These are phyloP conservation scores for Nemania bipapillata DNA, from an alignment of 2,329 filamentous ascomycete genomes.

Conservation along the genomic window DNA sequence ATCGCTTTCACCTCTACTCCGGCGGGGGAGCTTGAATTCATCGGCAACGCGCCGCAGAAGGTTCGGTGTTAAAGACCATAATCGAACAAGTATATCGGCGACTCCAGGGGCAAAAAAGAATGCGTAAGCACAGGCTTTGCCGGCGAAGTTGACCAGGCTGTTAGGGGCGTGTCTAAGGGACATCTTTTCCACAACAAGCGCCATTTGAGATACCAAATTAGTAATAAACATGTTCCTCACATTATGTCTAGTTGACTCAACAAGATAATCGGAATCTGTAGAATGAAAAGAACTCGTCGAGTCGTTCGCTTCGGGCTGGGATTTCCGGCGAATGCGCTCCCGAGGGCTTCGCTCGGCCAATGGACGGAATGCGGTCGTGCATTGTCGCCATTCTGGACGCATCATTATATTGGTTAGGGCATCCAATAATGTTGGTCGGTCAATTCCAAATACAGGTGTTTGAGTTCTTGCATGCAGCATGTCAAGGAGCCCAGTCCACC, in stretches of 20 bases:
- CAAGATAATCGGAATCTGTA: constrained; percentile 60
- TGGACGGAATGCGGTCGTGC: constrained; percentile 74
- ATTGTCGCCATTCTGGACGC: constrained; percentile 84
- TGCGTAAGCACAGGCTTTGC: constrained; percentile 89
- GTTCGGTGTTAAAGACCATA: constrained; percentile 79
- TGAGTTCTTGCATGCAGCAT: constrained; percentile 74
- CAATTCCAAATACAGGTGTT: constrained; percentile 83
- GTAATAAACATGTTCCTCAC: constrained; percentile 86
- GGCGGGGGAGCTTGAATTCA: constrained; percentile 72
- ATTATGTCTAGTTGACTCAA: constrained; percentile 83
- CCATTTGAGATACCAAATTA: constrained; percentile 84
- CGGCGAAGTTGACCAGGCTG: constrained; percentile 83
- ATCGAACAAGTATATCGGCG: constrained; percentile 80
- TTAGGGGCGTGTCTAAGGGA: constrained; percentile 74
- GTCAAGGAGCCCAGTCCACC: constrained; percentile 87
- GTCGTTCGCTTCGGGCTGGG: constrained; percentile 63
- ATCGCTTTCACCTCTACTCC: constrained; percentile 66
- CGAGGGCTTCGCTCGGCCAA: constrained; percentile 65
- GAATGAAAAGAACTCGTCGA: constrained; percentile 75
- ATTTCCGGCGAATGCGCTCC: constrained; percentile 59
- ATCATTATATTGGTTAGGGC: constrained; percentile 85
- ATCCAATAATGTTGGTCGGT: constrained; percentile 82
- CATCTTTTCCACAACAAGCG: constrained; percentile 88
- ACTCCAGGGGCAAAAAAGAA: constrained; percentile 93
- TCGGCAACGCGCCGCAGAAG: constrained; percentile 76